Evolutionary conservation across 306 rosid species (phyloP), one percentile per base, ranked within the genome.

Genomic region (Castanea crenata): DNA sequence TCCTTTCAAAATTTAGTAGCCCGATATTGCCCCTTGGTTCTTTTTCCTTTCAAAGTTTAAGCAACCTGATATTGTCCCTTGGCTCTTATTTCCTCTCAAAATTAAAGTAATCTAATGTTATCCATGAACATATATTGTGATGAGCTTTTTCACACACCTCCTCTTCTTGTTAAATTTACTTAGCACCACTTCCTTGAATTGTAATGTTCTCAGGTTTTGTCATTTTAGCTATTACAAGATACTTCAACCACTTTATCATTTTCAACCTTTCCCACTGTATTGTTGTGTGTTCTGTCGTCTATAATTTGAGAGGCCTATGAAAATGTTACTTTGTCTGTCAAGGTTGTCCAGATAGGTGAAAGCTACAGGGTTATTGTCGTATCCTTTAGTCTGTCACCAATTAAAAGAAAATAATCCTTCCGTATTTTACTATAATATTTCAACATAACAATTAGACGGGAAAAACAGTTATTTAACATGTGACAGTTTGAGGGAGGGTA

Each of bases 121-220:
- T 55, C 16, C 49, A 25, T 27, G 73, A 27, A 55, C 71, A 55
- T 18, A 49, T 34, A 55, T 21, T 32, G 54, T 63, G 38, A 4
- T 80, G 74, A 74, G 52, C 38, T 72, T 77, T 79, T 78, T 25
- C 11, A 52, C 64, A n/a, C 75, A 35, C 63, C 52, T 38, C 44
- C 71, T 72, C 65, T 55, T 58, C 44, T 59, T 79, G 55, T 81
- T 81, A 55, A 83, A 49, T 78, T 49, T 79, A 20, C 74, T 75
- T 76, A 75, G 52, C 74, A 18, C 62, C 44, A n/a, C 23, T 91
- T 55, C 67, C 79, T 78, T 79, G 32, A 67, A 56, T 80, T 77
- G 77, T 74, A 34, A 15, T 81, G 38, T 85, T 74, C 65, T 80
- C 86, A 93, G 97, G 98, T 93, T 87, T 82, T 86, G 91, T 80